A percentile compares a stretch with the other conserved stretches of the same genome.
phyloP scores from a whole-genome alignment of 2,329 filamentous ascomycete species.

The Aspergillus intermedius region DNA sequence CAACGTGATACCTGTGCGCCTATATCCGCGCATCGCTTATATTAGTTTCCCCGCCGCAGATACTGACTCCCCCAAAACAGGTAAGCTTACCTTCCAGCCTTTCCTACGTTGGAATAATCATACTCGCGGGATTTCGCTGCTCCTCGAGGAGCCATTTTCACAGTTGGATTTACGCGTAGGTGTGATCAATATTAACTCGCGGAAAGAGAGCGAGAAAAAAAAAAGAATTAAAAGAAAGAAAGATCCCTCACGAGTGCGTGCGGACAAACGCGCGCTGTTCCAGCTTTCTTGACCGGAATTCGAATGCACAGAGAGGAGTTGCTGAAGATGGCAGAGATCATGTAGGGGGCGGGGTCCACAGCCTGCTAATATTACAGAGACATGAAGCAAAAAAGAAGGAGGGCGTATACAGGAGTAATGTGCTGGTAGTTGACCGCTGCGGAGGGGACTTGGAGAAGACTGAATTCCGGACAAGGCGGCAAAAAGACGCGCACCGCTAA shows the following conservation, averaged over 20 bases:
- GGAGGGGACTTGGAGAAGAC: constrained; percentile 13
- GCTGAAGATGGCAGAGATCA: no score
- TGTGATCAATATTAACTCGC: constrained; percentile 1
- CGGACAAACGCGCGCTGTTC: no score
- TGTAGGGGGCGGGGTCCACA: no score
- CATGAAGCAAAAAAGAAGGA: no score
- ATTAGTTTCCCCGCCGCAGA: constrained; percentile 8
- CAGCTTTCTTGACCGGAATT: no score
- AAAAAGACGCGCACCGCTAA: constrained; percentile 25
- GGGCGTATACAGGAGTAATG: not conserved
- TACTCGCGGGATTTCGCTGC: constrained; percentile 39
- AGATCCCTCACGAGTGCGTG: no score
- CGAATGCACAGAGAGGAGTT: no score
- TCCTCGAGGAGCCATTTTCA: constrained; percentile 33
- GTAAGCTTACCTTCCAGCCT: constrained; percentile 38
- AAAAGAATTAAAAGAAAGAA: not conserved
- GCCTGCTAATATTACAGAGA: no score
- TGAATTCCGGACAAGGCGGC: constrained; percentile 15
- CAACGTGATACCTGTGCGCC: constrained; percentile 82
- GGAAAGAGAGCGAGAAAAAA: constrained; percentile 1
- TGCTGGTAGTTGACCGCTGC: constrained; percentile 1
- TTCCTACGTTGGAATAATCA: constrained; percentile 45
- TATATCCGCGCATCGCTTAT: constrained; percentile 32
- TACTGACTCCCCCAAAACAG: not conserved
- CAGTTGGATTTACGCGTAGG: constrained; percentile 6